Evolutionary conservation across 495 filamentous ascomycete species (phyloP).

Genomic region (Hypoxylon lienhwacheense): DNA sequence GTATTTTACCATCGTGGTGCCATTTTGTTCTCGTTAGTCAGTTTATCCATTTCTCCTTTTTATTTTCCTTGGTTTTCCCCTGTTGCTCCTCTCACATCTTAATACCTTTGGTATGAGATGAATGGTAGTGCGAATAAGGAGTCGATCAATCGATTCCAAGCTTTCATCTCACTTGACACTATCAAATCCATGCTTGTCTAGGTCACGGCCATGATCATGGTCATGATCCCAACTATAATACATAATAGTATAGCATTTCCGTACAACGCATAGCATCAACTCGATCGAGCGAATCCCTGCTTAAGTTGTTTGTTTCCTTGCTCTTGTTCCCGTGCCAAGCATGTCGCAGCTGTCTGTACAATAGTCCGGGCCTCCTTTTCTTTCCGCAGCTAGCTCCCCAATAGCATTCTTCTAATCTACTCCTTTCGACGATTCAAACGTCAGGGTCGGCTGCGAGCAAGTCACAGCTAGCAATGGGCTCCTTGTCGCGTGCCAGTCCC

Average conservation of each 20-base stretch:
- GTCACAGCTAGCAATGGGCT: conserved; percentile 26
- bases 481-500: conserved; percentile 29
- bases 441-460: conserved; percentile 25
- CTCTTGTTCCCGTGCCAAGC: conserved; percentile 17
- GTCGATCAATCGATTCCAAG: conserved; percentile 15
- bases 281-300: conserved; percentile 20
- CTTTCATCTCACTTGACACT: conserved; percentile 27
- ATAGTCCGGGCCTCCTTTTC: conserved; percentile 13
- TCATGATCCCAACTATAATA: too few relatives aligned
- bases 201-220: conserved; percentile 14
- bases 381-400: conserved; percentile 22
- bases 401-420: conserved; percentile 18
- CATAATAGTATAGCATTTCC: too few relatives aligned
- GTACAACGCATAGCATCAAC: conserved; percentile 18
- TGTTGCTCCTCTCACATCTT: background rate
- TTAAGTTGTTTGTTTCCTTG: conserved; percentile 3
- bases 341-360: conserved; percentile 7
- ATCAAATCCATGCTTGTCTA: conserved; percentile 29
- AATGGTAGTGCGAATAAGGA: conserved; percentile 6
- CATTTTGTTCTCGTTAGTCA: too few relatives aligned
- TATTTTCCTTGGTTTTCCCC: background rate
- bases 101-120: background rate
- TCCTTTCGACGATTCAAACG: conserved; percentile 19
- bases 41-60: background rate
- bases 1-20: too few relatives aligned